Base-by-base conservation (phyloP, 768 basidiomycete genomes). In the Russula ochroleuca region DNA sequence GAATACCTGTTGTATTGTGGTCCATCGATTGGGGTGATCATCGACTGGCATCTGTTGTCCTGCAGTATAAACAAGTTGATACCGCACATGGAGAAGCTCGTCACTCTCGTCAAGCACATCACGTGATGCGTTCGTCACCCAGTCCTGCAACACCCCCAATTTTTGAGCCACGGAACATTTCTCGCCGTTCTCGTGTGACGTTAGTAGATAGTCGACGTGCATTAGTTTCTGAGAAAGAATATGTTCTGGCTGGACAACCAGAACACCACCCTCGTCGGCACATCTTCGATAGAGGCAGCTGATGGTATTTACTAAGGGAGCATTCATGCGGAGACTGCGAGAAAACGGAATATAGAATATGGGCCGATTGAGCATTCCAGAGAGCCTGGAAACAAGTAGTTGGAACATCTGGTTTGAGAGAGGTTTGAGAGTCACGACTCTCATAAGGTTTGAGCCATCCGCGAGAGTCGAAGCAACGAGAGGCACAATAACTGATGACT, bases 231-330 rank as follows among this genome's bases (percentile, higher is more conserved):
- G 79, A 0, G 83, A 84, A 3, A 84, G 73, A 14, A 82, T 72
- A 28, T 85, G 81, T 51, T 84, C 83, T 0, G 83, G 84, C 52
- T 84, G 83, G 13, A 73, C 62, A 0, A 85, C 72, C 14, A 83
- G 68, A n/a, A 85, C 67, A 0, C 83, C 83, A 9, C 74, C 70
- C 21, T 70, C 69, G 0, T 56, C 57, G 65, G 71, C 72, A 59
- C 83, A 85, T 48, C 75, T 73, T 31, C 70, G 60, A n/a, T 78
- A 75, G 6, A 84, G 49, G 6, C 55, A 28, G 8, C 61, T 68
- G 13, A 83, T 73, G 8, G 52, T 53, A 1, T 53, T n/a, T 0
- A 65, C 47, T 6, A 73, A 65, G 53, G 72, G 64, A 1, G 66
- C 21, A 0, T 40, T 7, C 35, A 66, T 57, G 35, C 76, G 35